A percentile compares a stretch with the other conserved stretches of the same genome.
Evolutionary conservation across 306 rosid genomes (phyloP).

Genomic region (Oemleria cerasiformis): DNA sequence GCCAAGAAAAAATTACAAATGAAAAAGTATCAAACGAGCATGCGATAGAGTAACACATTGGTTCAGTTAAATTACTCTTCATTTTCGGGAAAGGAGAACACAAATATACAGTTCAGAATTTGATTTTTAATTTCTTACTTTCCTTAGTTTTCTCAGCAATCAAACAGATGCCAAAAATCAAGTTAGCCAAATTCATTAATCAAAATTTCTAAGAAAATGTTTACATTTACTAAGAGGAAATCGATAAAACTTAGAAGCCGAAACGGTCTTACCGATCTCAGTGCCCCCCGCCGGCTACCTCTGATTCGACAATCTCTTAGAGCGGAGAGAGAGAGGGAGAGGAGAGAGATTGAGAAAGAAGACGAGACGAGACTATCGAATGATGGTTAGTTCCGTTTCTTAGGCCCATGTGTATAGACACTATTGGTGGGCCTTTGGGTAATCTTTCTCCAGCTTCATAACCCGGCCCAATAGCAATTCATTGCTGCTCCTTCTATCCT

Average conservation of each 20-base stretch:
- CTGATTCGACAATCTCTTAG: conserved; percentile 29
- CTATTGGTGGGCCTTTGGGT: neutral
- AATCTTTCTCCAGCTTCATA: neutral
- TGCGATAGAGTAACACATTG: neutral
- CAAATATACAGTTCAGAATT: neutral
- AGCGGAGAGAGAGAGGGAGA: conserved; percentile 13
- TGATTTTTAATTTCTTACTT: neutral
- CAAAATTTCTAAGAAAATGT: neutral
- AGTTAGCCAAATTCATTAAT: conserved; percentile 7
- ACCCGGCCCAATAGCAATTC: neutral
- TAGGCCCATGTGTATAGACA: conserved; percentile 7
- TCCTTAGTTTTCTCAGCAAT: conserved; percentile 20
- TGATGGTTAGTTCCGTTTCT: neutral
- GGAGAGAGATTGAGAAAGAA: neutral
- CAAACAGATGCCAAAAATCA: conserved; percentile 19
- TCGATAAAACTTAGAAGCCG: conserved; percentile 13
- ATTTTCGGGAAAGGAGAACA: conserved; percentile 5
- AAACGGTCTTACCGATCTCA: conserved; percentile 39
- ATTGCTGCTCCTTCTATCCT: too few relatives aligned
- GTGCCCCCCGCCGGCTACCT: conserved; percentile 43
- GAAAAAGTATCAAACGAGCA: conserved; percentile 3
- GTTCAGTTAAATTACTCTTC: neutral
- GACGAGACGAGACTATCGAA: neutral
- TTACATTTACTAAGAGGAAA: neutral
- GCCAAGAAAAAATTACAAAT: neutral